Percentiles rank a stretch among this genome's conserved stretches.
Conservation (phyloP, 2,329 filamentous ascomycete species). For the Penicillium griseofulvum region DNA sequence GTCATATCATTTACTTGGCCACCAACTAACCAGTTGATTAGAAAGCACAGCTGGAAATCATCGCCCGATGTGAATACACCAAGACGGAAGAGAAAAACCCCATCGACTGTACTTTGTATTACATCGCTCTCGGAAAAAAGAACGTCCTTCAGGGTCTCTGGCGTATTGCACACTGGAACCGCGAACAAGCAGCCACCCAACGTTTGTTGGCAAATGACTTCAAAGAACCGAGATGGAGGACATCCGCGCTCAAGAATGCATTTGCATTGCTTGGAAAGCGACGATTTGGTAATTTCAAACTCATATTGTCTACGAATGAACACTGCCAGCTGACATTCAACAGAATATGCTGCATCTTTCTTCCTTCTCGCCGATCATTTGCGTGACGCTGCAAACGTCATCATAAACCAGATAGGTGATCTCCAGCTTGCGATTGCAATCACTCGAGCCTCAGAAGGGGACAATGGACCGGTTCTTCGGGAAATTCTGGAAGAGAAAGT, state of each 20-base stretch:
- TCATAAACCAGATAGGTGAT: slow-evolving; percentile 82
- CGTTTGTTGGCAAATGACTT: slow-evolving; percentile 89
- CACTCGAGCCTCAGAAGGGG: slow-evolving; percentile 82
- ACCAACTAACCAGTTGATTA: slow-evolving; percentile 31
- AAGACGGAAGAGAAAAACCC: slow-evolving; percentile 85
- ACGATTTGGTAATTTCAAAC: slow-evolving; percentile 63
- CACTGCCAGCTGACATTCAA: slow-evolving; percentile 4
- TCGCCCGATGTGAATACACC: slow-evolving; percentile 91
- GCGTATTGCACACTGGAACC: slow-evolving; percentile 89
- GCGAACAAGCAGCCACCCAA: slow-evolving; percentile 77
- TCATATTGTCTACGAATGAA: background rate
- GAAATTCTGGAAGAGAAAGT: slow-evolving; percentile 77
- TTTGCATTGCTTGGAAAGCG: slow-evolving; percentile 91
- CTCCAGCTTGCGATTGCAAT: slow-evolving; percentile 87
- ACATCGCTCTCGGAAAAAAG: slow-evolving; percentile 88
- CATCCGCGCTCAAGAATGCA: slow-evolving; percentile 88
- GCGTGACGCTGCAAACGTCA: slow-evolving; percentile 80
- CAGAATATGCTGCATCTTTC: slow-evolving; percentile 92
- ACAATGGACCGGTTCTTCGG: slow-evolving; percentile 69
- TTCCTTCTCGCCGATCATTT: slow-evolving; percentile 86
- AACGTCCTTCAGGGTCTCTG: slow-evolving; percentile 84
- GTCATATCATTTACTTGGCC: background rate
- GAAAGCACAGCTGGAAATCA: slow-evolving; percentile 78
- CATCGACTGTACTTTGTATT: slow-evolving; percentile 85
- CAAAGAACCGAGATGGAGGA: slow-evolving; percentile 79